Conservation (phyloP, 2,329 filamentous ascomycete genomes). For the Tolypocladium endophyticum region DNA sequence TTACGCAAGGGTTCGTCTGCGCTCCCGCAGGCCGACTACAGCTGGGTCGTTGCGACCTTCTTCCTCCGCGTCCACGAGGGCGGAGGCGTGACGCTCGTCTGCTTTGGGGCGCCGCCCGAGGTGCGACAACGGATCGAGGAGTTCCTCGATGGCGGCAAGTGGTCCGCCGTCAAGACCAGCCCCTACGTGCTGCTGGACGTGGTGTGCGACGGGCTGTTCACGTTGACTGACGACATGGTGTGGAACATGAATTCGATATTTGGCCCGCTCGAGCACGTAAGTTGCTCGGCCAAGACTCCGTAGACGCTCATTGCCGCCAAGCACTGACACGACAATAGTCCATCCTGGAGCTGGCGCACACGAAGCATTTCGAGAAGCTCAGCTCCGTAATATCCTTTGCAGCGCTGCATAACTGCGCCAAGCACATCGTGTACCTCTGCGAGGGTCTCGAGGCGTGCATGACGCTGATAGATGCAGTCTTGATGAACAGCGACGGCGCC, state of each 20-base stretch:
- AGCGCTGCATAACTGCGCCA: constrained; percentile 17
- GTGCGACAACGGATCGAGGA: constrained; percentile 12
- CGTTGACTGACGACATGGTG: constrained; percentile 15
- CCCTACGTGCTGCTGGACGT: constrained; percentile 19
- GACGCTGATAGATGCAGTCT: constrained; percentile 11
- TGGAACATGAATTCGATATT: constrained; percentile 20
- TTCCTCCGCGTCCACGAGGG: constrained; percentile 12
- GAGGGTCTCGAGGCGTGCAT: constrained; percentile 17
- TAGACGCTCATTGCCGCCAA: neutral
- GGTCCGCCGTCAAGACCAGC: constrained; percentile 11
- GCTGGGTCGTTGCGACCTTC: constrained; percentile 16
- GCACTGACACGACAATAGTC: constrained; percentile 6
- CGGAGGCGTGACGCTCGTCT: constrained; percentile 10
- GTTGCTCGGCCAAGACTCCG: neutral
- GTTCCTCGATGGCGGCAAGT: constrained; percentile 12
- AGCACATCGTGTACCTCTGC: constrained; percentile 18
- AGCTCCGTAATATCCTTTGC: constrained; percentile 15
- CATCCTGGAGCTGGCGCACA: constrained; percentile 14
- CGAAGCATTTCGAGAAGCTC: neutral
- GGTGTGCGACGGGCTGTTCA: constrained; percentile 15
- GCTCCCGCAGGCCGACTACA: constrained; percentile 17
- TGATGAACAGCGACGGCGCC: neutral
- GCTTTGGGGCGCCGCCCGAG: constrained; percentile 13
- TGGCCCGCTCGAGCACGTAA: constrained; percentile 16
- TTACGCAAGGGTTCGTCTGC: constrained; percentile 1